Evolutionary conservation across 352 stramenopile genomes (phyloP).

Genomic region (Phytophthora podocarpi): DNA sequence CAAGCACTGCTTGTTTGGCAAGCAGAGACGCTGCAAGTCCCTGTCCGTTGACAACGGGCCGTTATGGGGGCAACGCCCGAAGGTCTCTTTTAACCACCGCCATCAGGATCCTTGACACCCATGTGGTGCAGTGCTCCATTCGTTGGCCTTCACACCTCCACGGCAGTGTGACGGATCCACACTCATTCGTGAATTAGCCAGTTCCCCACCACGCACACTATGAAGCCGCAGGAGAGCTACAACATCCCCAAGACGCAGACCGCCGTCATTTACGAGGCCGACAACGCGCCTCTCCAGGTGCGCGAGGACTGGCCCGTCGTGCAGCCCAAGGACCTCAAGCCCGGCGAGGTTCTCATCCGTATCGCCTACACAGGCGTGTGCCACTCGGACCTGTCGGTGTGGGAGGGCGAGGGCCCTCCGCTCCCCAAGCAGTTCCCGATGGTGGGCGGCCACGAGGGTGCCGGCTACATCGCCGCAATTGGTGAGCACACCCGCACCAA

Average conservation of each 20-base stretch:
- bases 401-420: conserved; percentile 40
- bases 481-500: conserved; percentile 43
- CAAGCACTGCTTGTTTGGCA: conserved; percentile 19
- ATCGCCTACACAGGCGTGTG: conserved; percentile 57
- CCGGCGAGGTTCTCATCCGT: conserved; percentile 52
- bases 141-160: conserved; percentile 15
- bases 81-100: conserved; percentile 26
- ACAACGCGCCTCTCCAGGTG: conserved; percentile 44
- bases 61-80: background rate
- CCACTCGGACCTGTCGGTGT: conserved; percentile 53
- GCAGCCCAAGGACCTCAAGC: conserved; percentile 45
- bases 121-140: conserved; percentile 5
- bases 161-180: conserved; percentile 1
- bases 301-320: conserved; percentile 50
- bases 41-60: too few species aligned
- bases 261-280: conserved; percentile 50
- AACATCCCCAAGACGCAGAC: conserved; percentile 57
- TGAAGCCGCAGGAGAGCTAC: conserved; percentile 45
- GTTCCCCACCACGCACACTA: conserved; percentile 5
- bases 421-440: conserved; percentile 38
- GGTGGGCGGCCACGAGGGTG: conserved; percentile 61
- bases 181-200: conserved; percentile 28
- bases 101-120: background rate
- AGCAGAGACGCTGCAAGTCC: too few species aligned
- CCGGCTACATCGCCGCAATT: conserved; percentile 55